These are phyloP conservation scores for Phoma sp. DNA, from an alignment of 2,329 filamentous ascomycete genomes.

Conservation along the genomic window DNA sequence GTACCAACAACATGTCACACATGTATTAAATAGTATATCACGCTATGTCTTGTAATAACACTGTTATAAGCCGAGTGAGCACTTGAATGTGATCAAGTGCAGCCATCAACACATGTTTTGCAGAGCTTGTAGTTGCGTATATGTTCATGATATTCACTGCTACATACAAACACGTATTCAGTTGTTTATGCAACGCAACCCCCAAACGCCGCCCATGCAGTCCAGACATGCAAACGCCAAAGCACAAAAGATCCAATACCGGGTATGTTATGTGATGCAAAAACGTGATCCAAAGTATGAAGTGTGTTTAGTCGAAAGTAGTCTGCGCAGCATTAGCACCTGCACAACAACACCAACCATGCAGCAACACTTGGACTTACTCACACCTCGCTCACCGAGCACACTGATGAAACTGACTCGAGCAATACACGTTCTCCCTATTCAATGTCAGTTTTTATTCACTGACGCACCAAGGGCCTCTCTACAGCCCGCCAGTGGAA, in stretches of 20 bases:
- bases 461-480: not conserved
- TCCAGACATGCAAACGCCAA: conserved; percentile 4
- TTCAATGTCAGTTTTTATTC: conserved; percentile 2
- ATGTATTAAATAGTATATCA: too few species aligned
- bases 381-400: conserved; percentile 21
- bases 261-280: not conserved
- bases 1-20: not conserved
- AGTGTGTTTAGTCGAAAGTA: not conserved
- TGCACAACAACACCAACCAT: not conserved
- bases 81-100: too few species aligned
- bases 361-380: not conserved
- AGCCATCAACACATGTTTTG: too few species aligned
- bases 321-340: not conserved
- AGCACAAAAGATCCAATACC: not conserved
- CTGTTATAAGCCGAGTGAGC: too few species aligned
- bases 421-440: conserved; percentile 39
- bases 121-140: too few species aligned
- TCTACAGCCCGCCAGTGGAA: not conserved
- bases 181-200: not conserved
- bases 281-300: not conserved
- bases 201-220: conserved; percentile 8
- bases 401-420: conserved; percentile 35
- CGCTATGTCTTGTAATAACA: too few species aligned
- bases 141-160: too few species aligned
- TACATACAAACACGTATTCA: too few species aligned